Conservation (phyloP, 2,329 filamentous ascomycete species). For the Ophiostoma sp. region DNA sequence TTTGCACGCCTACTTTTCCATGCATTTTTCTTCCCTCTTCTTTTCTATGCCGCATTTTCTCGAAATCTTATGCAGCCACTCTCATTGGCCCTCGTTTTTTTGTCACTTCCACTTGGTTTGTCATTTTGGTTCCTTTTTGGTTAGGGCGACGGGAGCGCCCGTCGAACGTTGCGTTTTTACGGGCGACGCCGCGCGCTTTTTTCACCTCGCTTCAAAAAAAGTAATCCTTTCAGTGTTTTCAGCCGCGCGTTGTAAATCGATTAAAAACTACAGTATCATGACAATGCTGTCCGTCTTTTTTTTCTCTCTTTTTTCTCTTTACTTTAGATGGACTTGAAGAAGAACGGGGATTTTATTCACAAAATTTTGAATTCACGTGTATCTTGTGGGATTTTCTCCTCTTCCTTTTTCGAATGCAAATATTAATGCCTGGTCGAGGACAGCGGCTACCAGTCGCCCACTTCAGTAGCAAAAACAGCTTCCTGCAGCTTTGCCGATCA, state of each 20-base stretch:
- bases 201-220: neutral
- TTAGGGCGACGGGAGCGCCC: conserved; percentile 25
- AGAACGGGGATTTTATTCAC: too few relatives aligned
- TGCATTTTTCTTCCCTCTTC: neutral
- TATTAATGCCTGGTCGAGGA: neutral
- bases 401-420: neutral
- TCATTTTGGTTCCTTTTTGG: conserved; percentile 19
- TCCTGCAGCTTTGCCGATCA: neutral
- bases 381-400: too few relatives aligned
- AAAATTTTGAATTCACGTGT: too few relatives aligned
- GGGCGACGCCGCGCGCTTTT: conserved; percentile 13
- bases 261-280: neutral
- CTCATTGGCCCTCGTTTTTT: neutral
- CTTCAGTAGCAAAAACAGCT: neutral
- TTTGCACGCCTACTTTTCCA: neutral
- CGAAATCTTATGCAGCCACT: neutral
- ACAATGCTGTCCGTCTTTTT: neutral
- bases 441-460: neutral
- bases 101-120: neutral
- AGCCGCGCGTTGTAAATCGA: neutral
- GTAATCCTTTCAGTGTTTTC: neutral
- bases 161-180: conserved; percentile 18
- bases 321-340: too few relatives aligned
- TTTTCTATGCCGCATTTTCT: neutral
- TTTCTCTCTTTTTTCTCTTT: neutral